Base-by-base conservation (phyloP, 2,329 filamentous ascomycete genomes). In the Monosporascus sp. region DNA sequence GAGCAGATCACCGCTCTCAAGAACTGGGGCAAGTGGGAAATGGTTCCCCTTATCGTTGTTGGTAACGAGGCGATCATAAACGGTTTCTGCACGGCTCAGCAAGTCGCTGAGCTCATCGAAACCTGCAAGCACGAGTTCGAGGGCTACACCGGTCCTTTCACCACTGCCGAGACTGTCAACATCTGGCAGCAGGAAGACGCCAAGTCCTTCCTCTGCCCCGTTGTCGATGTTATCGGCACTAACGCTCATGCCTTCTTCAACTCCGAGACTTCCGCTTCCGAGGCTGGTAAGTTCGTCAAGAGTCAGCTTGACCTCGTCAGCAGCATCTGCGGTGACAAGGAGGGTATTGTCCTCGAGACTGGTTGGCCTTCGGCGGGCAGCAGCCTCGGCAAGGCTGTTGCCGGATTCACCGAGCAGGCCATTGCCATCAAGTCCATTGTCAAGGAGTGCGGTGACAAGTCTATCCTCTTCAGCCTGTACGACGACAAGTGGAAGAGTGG, bases 171-270 rank as follows among this genome's bases (percentile, higher is more conserved):
- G 78, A 86, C 92, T 52, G 82, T 96, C 64, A 82, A 86, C 73
- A 79, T 87, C 69, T 91, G 91, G 84, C 76, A 90, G 74, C 76
- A 85, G 69, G 61, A 76, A 50, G 78, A 86, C 59, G 81, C 80
- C 55, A 59, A 79, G 52, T 64, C 69, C 34, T 73, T 72, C 48
- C 80, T 97, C 58, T 97, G 93, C 81, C 64, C 66, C 37, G 81
- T 79, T 64, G 79, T 97, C 55, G 91, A 96, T 68, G 77, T 95
- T 57, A 81, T 90, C 38, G 89, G 87, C 72, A 85, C 84, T 73
- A 96, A 97, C 81, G 85, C 95, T 66, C 92, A 97, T 78, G 86
- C 92, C 62, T 97, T 88, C 87, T 97, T 97, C 87, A 95, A 95
- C 79, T 69, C 83, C 46, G 76, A 81, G 54, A 80, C 86, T 59